phyloP scores from a whole-genome alignment of 306 rosid genomes.

The Vigna hirtella region DNA sequence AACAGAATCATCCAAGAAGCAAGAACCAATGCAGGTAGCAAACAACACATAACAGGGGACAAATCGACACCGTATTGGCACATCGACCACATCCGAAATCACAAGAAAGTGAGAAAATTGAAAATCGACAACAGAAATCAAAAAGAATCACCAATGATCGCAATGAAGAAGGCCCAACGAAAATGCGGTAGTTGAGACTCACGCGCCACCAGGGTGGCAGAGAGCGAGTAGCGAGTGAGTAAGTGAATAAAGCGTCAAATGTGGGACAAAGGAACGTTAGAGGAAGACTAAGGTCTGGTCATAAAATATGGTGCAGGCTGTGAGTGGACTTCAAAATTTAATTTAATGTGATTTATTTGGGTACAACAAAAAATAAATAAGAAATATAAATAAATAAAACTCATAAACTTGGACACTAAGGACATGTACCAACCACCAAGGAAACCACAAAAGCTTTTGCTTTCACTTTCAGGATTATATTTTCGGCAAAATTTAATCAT shows the following conservation, averaged over 20 bases:
- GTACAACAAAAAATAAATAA: neutral
- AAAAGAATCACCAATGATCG: constrained; percentile 35
- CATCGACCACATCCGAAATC: neutral
- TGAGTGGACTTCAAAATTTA: constrained; percentile 41
- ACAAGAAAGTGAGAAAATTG: neutral
- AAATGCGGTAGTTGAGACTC: neutral
- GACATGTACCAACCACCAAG: neutral
- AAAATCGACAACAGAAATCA: neutral
- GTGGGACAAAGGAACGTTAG: neutral
- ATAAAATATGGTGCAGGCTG: neutral
- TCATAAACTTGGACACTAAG: neutral
- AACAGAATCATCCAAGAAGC: neutral
- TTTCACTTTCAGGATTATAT: no score
- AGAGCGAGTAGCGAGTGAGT: constrained; percentile 2
- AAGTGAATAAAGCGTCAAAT: neutral
- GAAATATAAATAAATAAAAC: neutral
- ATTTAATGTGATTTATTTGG: constrained; percentile 28
- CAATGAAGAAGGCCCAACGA: neutral
- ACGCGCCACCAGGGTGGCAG: constrained; percentile 28
- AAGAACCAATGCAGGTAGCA: constrained; percentile 28
- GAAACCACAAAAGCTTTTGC: neutral
- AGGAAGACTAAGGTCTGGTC: neutral
- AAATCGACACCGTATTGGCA: neutral
- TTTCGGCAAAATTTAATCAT: no score
- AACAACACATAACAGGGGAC: neutral